Conservation (phyloP, 2,329 filamentous ascomycete species). For the Tolypocladium tundrense region DNA sequence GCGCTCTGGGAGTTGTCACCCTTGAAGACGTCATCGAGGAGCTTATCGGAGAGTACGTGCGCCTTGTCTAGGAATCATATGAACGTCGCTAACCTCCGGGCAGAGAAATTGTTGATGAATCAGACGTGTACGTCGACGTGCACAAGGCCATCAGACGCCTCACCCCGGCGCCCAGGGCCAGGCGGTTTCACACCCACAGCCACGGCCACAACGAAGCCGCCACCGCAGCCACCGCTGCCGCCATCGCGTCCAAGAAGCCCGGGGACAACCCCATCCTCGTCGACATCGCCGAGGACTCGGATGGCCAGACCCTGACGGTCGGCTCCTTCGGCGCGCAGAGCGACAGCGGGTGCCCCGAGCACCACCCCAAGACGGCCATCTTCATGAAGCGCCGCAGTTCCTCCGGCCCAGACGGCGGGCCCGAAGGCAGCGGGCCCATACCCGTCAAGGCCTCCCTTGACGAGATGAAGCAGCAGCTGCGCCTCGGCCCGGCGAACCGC, state of each 20-base stretch:
- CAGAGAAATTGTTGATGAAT: conserved; percentile 97
- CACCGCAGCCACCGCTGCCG: conserved; percentile 16
- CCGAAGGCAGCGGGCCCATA: conserved; percentile 32
- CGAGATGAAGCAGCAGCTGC: conserved; percentile 54
- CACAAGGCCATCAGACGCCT: conserved; percentile 94
- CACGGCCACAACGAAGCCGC: not conserved
- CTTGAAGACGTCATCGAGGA: conserved; percentile 98
- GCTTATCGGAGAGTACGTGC: conserved; percentile 76
- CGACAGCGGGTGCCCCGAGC: conserved; percentile 27
- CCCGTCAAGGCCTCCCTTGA: conserved; percentile 50
- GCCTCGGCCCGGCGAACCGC: conserved; percentile 57
- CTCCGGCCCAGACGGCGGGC: conserved; percentile 40
- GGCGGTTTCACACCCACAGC: conserved; percentile 30
- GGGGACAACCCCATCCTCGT: conserved; percentile 19
- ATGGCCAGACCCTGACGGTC: conserved; percentile 17
- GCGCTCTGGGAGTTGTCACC: conserved; percentile 87
- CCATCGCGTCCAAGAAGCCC: conserved; percentile 19
- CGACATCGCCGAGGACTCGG: conserved; percentile 32
- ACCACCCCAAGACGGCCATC: conserved; percentile 42
- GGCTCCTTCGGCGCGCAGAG: conserved; percentile 25
- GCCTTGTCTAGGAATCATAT: not conserved
- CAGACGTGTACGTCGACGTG: conserved; percentile 94
- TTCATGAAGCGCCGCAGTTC: conserved; percentile 51
- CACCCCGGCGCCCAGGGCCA: conserved; percentile 70
- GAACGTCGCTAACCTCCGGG: conserved; percentile 9